These are phyloP conservation scores for Eucalyptus brandiana DNA, from an alignment of 345 rosid genomes.

Conservation along the genomic window DNA sequence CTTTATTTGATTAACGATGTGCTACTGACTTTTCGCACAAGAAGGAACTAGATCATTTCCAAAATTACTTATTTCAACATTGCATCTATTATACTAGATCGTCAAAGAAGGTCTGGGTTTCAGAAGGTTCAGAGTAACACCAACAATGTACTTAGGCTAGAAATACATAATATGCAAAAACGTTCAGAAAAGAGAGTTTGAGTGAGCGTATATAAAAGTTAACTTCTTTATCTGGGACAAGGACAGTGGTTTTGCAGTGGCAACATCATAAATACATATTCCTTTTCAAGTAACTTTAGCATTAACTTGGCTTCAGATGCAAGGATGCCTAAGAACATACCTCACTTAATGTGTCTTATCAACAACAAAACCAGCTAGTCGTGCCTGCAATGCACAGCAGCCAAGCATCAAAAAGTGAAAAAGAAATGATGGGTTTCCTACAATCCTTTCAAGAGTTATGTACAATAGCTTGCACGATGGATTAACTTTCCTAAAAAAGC, in stretches of 20 bases:
- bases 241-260: background rate
- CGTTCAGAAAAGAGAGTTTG: background rate
- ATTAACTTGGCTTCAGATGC: background rate
- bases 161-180: too few relatives aligned
- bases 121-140: too few relatives aligned
- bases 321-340: constrained; percentile 10
- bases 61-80: too few relatives aligned
- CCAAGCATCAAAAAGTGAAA: background rate
- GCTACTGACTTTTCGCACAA: too few relatives aligned
- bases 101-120: too few relatives aligned
- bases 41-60: too few relatives aligned
- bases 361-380: constrained; percentile 76
- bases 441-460: constrained; percentile 87
- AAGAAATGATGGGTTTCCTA: constrained; percentile 40
- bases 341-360: constrained; percentile 97
- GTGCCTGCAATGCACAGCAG: constrained; percentile 25
- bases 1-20: too few relatives aligned
- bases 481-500: constrained; percentile 37
- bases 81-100: too few relatives aligned
- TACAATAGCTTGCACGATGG: constrained; percentile 93
- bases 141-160: too few relatives aligned
- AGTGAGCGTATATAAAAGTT: background rate
- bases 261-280: background rate
- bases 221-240: background rate
- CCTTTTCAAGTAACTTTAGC: background rate